Base-by-base conservation (phyloP, 345 rosid genomes). In the Salix koriyanagi region DNA sequence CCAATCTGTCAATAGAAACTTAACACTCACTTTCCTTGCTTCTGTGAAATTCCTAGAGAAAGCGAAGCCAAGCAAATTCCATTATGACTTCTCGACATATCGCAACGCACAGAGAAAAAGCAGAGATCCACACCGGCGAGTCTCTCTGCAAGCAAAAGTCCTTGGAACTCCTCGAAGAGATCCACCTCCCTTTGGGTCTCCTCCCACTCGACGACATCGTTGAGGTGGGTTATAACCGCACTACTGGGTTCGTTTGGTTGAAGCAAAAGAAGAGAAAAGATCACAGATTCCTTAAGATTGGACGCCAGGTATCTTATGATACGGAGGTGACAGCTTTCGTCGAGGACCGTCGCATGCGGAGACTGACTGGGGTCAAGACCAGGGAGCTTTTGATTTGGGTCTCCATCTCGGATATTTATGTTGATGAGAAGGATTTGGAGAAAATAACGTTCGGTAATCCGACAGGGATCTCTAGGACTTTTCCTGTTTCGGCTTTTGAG, bases 311-410 rank as follows among this genome's bases (percentile, higher is more conserved):
- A 11, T 80, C 86, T 19, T 90, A 90, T 34, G 96, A 87, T 4
- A 76, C 82, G 0, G 91, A 88, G 56, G 79, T 91, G 7, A 83
- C 92, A 12, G 86, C 86, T 26, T 86, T 86, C 44, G 79, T 90
- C 1, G 92, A 87, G 79, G 80, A 90, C 0, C 83, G 83, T 37
- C 78, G 86, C 79, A 84, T 91, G 89, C 82, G 86, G 67, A 41
- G 64, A 34, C 69, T 88, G 1, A 86, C 85, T 0, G 96, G 96
- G 0, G 84, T 90, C 5, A 90, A 89, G 65, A 87, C 88, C 72
- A 90, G 82, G 79, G 92, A 90, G 87, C 18, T 89, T 23, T 21
- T 91, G 39, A 25, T 90, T 52, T 91, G 94, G 96, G 83, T 90
- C 28, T 50, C 90, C 0, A 80, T 90, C 1, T 82, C 90, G 23